Conservation (phyloP, 768 basidiomycete species). For the Lactarius quietus region DNA sequence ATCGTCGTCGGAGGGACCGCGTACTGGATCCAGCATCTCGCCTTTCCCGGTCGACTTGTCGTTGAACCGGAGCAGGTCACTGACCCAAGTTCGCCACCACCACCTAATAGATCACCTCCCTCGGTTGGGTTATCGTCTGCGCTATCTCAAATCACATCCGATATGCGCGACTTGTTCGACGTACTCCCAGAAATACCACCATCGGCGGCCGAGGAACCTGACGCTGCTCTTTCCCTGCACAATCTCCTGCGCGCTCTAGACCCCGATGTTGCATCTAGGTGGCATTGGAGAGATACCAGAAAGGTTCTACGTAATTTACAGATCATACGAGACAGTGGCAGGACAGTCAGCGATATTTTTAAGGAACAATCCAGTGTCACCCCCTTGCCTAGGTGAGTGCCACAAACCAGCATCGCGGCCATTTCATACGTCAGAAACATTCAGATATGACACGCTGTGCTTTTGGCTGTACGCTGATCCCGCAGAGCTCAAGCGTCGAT, state of each 20-base stretch:
- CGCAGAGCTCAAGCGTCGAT: constrained; percentile 54
- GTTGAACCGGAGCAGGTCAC: constrained; percentile 26
- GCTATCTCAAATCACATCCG: constrained; percentile 44
- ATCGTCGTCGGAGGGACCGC: constrained; percentile 94
- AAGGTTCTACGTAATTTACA: constrained; percentile 81
- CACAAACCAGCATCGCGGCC: not conserved
- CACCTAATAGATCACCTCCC: constrained; percentile 11
- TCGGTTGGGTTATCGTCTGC: constrained; percentile 37
- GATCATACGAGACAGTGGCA: constrained; percentile 69
- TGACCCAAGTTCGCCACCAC: constrained; percentile 1
- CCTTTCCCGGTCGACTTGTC: constrained; percentile 77
- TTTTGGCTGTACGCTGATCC: constrained; percentile 89
- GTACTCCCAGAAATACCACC: constrained; percentile 58
- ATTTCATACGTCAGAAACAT: not conserved
- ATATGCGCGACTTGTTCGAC: constrained; percentile 49
- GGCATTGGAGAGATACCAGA: constrained; percentile 96
- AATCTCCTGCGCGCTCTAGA: constrained; percentile 66
- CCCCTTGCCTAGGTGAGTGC: constrained; percentile 48
- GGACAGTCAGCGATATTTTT: constrained; percentile 63
- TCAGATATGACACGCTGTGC: constrained; percentile 78
- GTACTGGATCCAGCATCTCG: constrained; percentile 95
- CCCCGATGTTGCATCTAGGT: constrained; percentile 66
- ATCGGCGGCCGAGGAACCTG: constrained; percentile 51
- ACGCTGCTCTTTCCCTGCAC: constrained; percentile 61
- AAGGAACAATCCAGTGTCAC: constrained; percentile 51